phyloP scores from a whole-genome alignment of 1,139 yeast species.

The Casaregolazyma suthepensis region DNA sequence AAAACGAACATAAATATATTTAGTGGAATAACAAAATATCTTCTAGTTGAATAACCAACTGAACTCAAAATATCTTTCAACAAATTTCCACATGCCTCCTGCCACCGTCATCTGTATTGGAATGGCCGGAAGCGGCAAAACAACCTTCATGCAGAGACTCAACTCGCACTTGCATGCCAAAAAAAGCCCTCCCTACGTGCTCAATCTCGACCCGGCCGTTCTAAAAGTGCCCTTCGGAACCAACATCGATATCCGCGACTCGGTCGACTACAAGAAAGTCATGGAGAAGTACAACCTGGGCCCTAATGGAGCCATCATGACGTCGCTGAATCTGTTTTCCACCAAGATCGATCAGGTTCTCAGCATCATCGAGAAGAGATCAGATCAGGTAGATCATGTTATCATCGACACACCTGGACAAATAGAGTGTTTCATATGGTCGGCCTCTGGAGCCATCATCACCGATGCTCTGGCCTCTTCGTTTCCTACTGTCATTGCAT shows the following conservation, averaged over 20 bases:
- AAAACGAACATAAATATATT: too few relatives aligned
- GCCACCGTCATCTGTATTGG: conserved; percentile 69
- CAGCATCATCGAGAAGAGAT: conserved; percentile 72
- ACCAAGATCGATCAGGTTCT: conserved; percentile 97
- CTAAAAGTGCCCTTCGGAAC: conserved; percentile 86
- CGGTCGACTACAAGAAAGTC: conserved; percentile 91
- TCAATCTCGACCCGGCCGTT: conserved; percentile 96
- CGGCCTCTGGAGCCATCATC: conserved; percentile 94
- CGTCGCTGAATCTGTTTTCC: conserved; percentile 83
- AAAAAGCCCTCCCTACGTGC: conserved; percentile 68
- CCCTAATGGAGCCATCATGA: conserved; percentile 97
- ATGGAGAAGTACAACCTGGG: conserved; percentile 90
- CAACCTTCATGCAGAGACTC: conserved; percentile 94
- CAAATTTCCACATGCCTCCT: conserved; percentile 10
- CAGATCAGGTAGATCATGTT: conserved; percentile 55
- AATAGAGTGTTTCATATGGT: conserved; percentile 86
- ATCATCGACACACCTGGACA: conserved; percentile 98
- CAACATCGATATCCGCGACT: conserved; percentile 92
- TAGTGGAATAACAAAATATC: too few relatives aligned
- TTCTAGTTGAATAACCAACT: too few relatives aligned
- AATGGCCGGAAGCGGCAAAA: conserved; percentile 65
- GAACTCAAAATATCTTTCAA: too few relatives aligned
- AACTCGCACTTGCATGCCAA: conserved; percentile 80
- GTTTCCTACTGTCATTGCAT: conserved; percentile 92
- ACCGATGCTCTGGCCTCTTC: conserved; percentile 96